Evolutionary conservation across 345 rosid genomes (phyloP).

Genomic region (Rubroshorea leprosula): DNA sequence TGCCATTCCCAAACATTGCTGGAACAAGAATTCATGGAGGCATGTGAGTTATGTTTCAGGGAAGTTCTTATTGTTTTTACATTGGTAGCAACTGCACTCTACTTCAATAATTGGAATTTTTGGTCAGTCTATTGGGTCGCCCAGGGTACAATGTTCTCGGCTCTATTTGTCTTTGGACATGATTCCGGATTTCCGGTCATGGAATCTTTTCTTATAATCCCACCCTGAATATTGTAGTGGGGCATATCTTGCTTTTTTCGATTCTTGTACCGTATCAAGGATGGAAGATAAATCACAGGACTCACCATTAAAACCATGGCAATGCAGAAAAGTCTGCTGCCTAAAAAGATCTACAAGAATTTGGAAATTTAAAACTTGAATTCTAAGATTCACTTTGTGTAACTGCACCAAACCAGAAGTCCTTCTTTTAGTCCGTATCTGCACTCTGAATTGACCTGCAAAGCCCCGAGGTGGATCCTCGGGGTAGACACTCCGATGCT

Average conservation of each 20-base stretch:
- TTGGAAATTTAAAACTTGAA: conserved; percentile 30
- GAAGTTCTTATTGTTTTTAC: conserved; percentile 44
- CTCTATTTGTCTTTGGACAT: conserved; percentile 79
- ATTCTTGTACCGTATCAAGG: conserved; percentile 90
- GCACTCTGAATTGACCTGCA: too few relatives aligned
- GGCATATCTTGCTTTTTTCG: conserved; percentile 69
- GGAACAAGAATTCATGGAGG: conserved; percentile 64
- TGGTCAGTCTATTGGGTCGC: conserved; percentile 72
- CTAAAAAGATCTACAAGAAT: conserved; percentile 48
- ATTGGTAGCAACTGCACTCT: conserved; percentile 41
- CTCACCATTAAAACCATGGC: conserved; percentile 88
- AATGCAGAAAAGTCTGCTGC: conserved; percentile 68
- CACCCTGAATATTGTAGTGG: conserved; percentile 49
- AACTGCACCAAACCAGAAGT: too few relatives aligned
- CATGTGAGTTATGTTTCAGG: conserved; percentile 65
- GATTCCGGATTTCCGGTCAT: too few relatives aligned
- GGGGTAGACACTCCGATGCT: too few relatives aligned
- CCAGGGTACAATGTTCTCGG: conserved; percentile 91
- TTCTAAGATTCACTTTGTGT: conserved; percentile 56
- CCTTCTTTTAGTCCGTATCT: too few relatives aligned
- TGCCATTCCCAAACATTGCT: conserved; percentile 76
- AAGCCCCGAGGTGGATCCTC: too few relatives aligned
- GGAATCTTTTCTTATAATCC: conserved; percentile 69
- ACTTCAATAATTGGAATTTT: conserved; percentile 40
- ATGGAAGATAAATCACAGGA: conserved; percentile 88